Evolutionary conservation across 108 stramenopile species (phyloP).

Genomic region (Fistulifera pelliculosa): DNA sequence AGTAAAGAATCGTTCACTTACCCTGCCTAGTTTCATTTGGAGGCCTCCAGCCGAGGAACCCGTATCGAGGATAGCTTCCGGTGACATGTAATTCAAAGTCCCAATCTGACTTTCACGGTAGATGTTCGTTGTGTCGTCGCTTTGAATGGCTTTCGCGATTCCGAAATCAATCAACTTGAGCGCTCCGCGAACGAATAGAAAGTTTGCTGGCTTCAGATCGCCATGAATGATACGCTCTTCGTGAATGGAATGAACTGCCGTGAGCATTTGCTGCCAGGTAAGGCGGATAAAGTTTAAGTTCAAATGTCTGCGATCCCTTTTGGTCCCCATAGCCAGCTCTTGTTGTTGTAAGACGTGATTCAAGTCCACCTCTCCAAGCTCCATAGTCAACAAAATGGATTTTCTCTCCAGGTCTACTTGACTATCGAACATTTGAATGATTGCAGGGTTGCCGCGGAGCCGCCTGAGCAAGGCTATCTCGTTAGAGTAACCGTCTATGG

Average conservation of each 20-base stretch:
- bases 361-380: slow-evolving; percentile 94
- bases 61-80: slow-evolving; percentile 93
- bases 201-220: slow-evolving; percentile 85
- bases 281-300: slow-evolving; percentile 96
- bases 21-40: slow-evolving; percentile 62
- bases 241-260: slow-evolving; percentile 96
- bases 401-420: slow-evolving; percentile 81
- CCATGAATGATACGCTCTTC: slow-evolving; percentile 96
- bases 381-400: slow-evolving; percentile 87
- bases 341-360: slow-evolving; percentile 87
- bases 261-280: slow-evolving; percentile 98
- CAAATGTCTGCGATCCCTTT: slow-evolving; percentile 22
- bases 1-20: too few species aligned
- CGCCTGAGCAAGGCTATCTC: slow-evolving; percentile 89
- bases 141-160: slow-evolving; percentile 95
- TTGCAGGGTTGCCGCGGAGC: slow-evolving; percentile 84
- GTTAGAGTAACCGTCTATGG: slow-evolving; percentile 92
- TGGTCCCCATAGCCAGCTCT: slow-evolving; percentile 16
- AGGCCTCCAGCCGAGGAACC: slow-evolving; percentile 40
- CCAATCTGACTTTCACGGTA: slow-evolving; percentile 95
- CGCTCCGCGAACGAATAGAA: slow-evolving; percentile 86
- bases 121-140: slow-evolving; percentile 96
- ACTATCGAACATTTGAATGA: slow-evolving; percentile 87
- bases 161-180: slow-evolving; percentile 99
- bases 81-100: slow-evolving; percentile 98